phyloP scores from a whole-genome alignment of 2,329 filamentous ascomycete genomes.

The Davidsoniella virescens region DNA sequence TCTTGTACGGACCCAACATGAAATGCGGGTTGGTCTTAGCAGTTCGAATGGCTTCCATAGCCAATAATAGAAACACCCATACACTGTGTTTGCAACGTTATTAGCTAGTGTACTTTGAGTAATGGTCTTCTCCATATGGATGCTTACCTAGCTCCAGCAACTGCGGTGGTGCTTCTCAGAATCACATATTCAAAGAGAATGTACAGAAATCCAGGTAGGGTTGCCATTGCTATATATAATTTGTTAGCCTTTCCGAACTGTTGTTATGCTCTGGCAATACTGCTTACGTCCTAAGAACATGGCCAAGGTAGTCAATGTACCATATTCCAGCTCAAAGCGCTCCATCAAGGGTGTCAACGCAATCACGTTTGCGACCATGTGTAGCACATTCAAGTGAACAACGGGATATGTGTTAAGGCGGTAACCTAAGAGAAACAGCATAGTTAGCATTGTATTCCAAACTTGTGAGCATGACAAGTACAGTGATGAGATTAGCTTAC shows the following conservation, averaged over 20 bases:
- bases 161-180: constrained; percentile 51
- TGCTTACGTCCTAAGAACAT: constrained; percentile 78
- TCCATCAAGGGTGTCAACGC: constrained; percentile 79
- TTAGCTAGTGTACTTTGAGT: neutral
- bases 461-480: neutral
- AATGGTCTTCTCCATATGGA: neutral
- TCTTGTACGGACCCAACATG: constrained; percentile 42
- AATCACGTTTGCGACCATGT: constrained; percentile 62
- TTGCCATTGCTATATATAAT: constrained; percentile 47
- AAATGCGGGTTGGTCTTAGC: constrained; percentile 70
- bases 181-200: constrained; percentile 61
- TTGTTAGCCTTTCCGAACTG: neutral
- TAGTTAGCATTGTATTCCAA: neutral
- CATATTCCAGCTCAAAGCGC: constrained; percentile 83
- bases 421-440: constrained; percentile 46
- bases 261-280: neutral
- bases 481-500: constrained; percentile 2
- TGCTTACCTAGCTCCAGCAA: constrained; percentile 67
- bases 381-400: constrained; percentile 67
- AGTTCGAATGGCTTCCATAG: constrained; percentile 71
- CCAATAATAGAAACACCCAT: constrained; percentile 82
- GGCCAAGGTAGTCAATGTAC: constrained; percentile 72
- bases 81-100: constrained; percentile 36
- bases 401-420: constrained; percentile 84
- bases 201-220: constrained; percentile 69